Percentiles rank a stretch among this genome's conserved stretches.
phyloP scores from a whole-genome alignment of 176 grass and related monocot genomes.

The Chloris gayana region DNA sequence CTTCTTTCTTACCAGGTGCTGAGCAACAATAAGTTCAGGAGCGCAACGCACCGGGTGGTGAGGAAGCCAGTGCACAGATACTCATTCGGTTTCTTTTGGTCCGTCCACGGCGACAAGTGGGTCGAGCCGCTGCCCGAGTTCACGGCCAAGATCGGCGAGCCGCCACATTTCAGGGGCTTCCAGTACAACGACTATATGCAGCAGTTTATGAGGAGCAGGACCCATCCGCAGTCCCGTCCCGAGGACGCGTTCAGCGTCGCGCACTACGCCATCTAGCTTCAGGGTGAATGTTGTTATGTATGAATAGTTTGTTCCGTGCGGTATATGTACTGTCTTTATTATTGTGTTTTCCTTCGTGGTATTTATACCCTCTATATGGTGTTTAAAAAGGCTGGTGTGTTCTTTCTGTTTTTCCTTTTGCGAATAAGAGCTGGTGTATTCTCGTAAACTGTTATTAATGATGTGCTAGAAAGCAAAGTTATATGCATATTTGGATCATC shows the following conservation, averaged over 20 bases:
- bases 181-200: conserved; percentile 23
- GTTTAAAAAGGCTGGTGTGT: too few relatives aligned
- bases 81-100: conserved; percentile 27
- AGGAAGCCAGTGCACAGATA: conserved; percentile 36
- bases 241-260: conserved; percentile 25
- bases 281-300: too few relatives aligned
- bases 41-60: conserved; percentile 49
- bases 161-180: conserved; percentile 39
- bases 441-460: too few relatives aligned
- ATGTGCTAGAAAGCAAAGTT: too few relatives aligned
- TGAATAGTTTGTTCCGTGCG: too few relatives aligned
- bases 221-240: conserved; percentile 26
- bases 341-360: too few relatives aligned
- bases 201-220: conserved; percentile 31
- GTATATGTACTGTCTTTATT: too few relatives aligned
- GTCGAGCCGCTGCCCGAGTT: conserved; percentile 50
- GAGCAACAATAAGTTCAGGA: conserved; percentile 23
- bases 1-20: conserved; percentile 26
- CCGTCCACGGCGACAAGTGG: conserved; percentile 33
- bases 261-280: conserved; percentile 32
- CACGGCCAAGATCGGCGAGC: conserved; percentile 7
- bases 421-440: too few relatives aligned
- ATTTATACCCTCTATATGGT: too few relatives aligned
- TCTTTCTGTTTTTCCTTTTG: too few relatives aligned
- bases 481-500: too few relatives aligned